These are phyloP conservation scores for Mycothermus thermophilus DNA, from an alignment of 495 filamentous ascomycete species.

Conservation along the genomic window DNA sequence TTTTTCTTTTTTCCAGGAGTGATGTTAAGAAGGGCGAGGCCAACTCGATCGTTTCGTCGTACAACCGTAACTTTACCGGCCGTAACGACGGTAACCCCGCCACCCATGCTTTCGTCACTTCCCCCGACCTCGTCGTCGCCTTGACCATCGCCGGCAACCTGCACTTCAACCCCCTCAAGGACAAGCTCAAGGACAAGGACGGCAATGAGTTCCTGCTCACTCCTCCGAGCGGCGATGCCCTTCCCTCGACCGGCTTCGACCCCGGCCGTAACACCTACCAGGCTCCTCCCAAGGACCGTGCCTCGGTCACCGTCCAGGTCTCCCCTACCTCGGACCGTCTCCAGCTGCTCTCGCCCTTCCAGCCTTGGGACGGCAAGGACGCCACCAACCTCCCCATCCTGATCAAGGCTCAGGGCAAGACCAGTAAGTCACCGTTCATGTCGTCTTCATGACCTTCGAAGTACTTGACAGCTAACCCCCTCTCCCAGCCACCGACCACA, in stretches of 20 bases:
- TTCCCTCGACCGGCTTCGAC: conserved; percentile 77
- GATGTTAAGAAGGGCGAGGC: conserved; percentile 94
- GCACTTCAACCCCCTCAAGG: conserved; percentile 94
- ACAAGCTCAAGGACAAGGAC: conserved; percentile 87
- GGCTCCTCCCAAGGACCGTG: conserved; percentile 74
- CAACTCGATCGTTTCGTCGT: conserved; percentile 42
- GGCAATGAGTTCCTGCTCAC: conserved; percentile 90
- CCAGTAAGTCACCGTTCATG: too few species aligned
- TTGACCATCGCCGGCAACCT: conserved; percentile 81
- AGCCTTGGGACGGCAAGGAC: conserved; percentile 90
- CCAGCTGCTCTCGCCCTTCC: conserved; percentile 77
- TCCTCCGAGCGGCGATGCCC: conserved; percentile 65
- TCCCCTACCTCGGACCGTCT: conserved; percentile 87
- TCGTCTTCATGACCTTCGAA: too few species aligned
- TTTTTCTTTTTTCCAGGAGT: too few species aligned
- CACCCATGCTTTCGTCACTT: conserved; percentile 95
- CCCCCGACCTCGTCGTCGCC: conserved; percentile 92
- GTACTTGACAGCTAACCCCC: too few species aligned
- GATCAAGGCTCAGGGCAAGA: conserved; percentile 97
- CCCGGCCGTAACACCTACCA: conserved; percentile 93
- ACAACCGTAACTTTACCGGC: conserved; percentile 84
- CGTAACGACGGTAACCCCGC: conserved; percentile 98
- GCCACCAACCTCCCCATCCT: conserved; percentile 76
- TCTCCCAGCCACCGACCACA: conserved; percentile 98
- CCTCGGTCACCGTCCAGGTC: conserved; percentile 60